These are phyloP conservation scores for Beauveria bassiana DNA, from an alignment of 2,329 filamentous ascomycete species.

Conservation along the genomic window DNA sequence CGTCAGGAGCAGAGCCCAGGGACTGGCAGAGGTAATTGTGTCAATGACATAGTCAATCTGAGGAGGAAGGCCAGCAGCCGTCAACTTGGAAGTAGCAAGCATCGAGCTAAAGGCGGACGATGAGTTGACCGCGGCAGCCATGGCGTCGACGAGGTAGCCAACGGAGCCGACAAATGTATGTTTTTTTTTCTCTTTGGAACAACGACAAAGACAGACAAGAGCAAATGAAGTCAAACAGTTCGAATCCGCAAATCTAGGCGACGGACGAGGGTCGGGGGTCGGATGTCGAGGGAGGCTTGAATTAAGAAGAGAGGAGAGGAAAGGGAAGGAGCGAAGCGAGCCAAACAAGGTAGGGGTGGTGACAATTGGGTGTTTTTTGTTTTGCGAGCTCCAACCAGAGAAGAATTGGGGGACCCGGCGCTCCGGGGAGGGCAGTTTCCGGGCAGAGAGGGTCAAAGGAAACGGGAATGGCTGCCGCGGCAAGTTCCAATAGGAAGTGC, in stretches of 20 bases:
- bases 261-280: slow-evolving; percentile 1
- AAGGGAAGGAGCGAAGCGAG: background rate
- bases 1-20: slow-evolving; percentile 59
- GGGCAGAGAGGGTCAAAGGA: background rate
- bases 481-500: background rate
- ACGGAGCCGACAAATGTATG: background rate
- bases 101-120: slow-evolving; percentile 65
- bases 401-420: background rate
- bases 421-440: background rate
- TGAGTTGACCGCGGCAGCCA: slow-evolving; percentile 53
- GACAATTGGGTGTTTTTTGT: background rate
- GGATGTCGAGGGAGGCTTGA: background rate
- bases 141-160: slow-evolving; percentile 20
- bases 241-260: background rate
- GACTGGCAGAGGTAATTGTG: slow-evolving; percentile 48
- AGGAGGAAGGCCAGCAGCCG: slow-evolving; percentile 41
- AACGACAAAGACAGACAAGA: background rate
- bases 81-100: slow-evolving; percentile 51
- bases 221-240: background rate
- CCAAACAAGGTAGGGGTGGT: slow-evolving; percentile 2
- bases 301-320: background rate
- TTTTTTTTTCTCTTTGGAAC: background rate
- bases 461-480: background rate
- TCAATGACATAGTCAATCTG: slow-evolving; percentile 50
- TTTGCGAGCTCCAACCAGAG: background rate